Base-by-base conservation (phyloP, 1,139 yeast genomes). In the Yamadazyma sp. region DNA sequence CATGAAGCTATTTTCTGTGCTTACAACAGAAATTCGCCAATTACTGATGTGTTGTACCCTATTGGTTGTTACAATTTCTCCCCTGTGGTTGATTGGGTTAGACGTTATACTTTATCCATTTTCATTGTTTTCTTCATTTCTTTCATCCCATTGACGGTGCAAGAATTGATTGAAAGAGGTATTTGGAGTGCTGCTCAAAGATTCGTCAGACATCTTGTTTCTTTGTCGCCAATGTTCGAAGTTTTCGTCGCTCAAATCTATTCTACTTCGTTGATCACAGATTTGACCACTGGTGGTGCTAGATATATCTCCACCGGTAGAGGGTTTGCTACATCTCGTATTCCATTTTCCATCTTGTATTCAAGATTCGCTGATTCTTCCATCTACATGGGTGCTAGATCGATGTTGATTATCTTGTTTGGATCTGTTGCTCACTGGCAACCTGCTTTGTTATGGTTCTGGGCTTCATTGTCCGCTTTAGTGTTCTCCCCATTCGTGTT, bases 271-370 rank as follows among this genome's bases (percentile, higher is more conserved):
- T 73, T 92, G 61, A 73, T 85, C 57, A 87, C 91, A 56, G 98
- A 92, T 74, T 76, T 92, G 72, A 80, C 96, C 46, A 92, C 91
- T 62, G 99, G 99, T 73, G 99, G 99, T 75, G 99, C 98, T 50
- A 87, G 98, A 69, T 92, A 92, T 75, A 92, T 92, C 62, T 89
- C 98, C 43, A 92, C 98, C 42, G 98, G 98, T 69, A 88, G 98
- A 82, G 98, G 98, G 67, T 89, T 92, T 62, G 98, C 98, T 31
- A 92, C 98, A 50, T 92, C 98, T 14, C 88, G 98, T 76, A 91
- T 91, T 60, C 98, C 98, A 51, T 92, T 94, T 73, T 85, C 96
- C 34, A 94, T 92, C 42, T 73, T 92, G 64, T 92, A 88, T 65
- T 87, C 98, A 33, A 86, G 98, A 68, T 92, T 94, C 70, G 98